Conservation (phyloP, 495 filamentous ascomycete species). For the Darksidea phi region DNA sequence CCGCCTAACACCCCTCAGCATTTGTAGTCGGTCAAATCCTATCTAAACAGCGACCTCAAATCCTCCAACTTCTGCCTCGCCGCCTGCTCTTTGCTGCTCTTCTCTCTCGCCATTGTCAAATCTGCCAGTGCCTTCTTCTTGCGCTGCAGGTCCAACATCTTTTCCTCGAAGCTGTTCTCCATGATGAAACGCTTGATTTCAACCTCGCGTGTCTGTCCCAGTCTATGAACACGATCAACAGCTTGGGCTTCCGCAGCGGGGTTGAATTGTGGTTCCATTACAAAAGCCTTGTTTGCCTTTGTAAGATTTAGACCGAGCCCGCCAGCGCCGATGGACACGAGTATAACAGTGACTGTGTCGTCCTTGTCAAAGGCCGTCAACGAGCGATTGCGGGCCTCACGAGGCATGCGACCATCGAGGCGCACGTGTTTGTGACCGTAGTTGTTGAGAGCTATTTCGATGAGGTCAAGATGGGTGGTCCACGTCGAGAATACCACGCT, state of each 20-base stretch:
- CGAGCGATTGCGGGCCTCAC: conserved; percentile 65
- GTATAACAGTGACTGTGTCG: conserved; percentile 67
- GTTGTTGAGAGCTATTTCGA: conserved; percentile 76
- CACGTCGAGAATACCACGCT: conserved; percentile 89
- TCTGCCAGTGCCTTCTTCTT: conserved; percentile 89
- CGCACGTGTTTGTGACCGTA: conserved; percentile 68
- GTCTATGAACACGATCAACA: conserved; percentile 87
- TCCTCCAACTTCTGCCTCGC: conserved; percentile 76
- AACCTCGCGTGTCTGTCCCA: conserved; percentile 85
- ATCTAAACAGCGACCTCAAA: conserved; percentile 79
- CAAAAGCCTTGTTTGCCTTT: conserved; percentile 77
- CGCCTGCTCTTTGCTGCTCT: conserved; percentile 70
- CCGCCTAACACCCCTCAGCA: neutral
- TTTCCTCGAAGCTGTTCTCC: conserved; percentile 86
- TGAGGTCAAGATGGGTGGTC: conserved; percentile 92
- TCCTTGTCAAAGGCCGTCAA: conserved; percentile 78
- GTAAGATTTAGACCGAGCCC: conserved; percentile 92
- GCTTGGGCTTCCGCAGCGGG: conserved; percentile 93
- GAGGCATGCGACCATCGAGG: conserved; percentile 83
- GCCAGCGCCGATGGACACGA: conserved; percentile 89
- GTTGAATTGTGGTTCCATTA: conserved; percentile 99
- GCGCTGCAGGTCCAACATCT: conserved; percentile 81
- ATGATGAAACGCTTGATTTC: conserved; percentile 83
- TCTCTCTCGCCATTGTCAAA: conserved; percentile 72
- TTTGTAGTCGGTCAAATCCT: neutral